phyloP scores from a whole-genome alignment of 768 basidiomycete genomes.

The Trametes elegans region DNA sequence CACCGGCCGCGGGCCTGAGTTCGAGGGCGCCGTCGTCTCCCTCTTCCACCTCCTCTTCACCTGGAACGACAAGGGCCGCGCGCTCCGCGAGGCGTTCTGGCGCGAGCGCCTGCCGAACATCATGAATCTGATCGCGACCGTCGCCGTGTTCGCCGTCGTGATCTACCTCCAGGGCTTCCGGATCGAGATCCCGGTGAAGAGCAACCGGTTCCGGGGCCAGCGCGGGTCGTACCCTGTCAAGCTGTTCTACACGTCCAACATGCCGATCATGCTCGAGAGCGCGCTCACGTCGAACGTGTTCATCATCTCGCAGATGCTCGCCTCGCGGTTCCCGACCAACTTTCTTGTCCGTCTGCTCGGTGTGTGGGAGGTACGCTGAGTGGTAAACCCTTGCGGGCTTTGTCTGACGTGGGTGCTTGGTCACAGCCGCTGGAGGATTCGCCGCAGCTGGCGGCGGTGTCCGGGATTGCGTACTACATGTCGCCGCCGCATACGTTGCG shows the following conservation, averaged over 20 bases:
- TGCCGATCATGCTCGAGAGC: conserved; percentile 99
- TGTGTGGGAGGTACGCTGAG: conserved; percentile 86
- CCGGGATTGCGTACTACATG: conserved; percentile 97
- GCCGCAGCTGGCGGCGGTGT: conserved; percentile 84
- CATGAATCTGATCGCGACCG: conserved; percentile 95
- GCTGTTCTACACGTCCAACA: conserved; percentile 98
- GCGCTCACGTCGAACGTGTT: conserved; percentile 93
- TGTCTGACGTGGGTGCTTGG: background rate
- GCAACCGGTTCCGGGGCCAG: conserved; percentile 94
- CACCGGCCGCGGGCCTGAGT: conserved; percentile 97
- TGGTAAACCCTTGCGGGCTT: no score
- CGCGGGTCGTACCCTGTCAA: conserved; percentile 95
- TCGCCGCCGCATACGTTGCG: conserved; percentile 94
- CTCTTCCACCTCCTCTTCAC: conserved; percentile 98
- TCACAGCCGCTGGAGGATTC: conserved; percentile 88
- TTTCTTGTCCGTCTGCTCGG: conserved; percentile 87
- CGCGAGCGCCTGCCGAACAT: conserved; percentile 94
- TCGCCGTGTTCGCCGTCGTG: conserved; percentile 88
- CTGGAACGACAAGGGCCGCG: conserved; percentile 97
- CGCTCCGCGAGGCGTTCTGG: conserved; percentile 97
- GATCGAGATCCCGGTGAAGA: conserved; percentile 98
- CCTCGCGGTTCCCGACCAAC: conserved; percentile 87
- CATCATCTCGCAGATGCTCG: conserved; percentile 95
- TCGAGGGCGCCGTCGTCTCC: conserved; percentile 94
- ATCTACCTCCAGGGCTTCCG: conserved; percentile 99